Conservation (phyloP, 2,329 filamentous ascomycete genomes). For the Geosmithia putterillii region DNA sequence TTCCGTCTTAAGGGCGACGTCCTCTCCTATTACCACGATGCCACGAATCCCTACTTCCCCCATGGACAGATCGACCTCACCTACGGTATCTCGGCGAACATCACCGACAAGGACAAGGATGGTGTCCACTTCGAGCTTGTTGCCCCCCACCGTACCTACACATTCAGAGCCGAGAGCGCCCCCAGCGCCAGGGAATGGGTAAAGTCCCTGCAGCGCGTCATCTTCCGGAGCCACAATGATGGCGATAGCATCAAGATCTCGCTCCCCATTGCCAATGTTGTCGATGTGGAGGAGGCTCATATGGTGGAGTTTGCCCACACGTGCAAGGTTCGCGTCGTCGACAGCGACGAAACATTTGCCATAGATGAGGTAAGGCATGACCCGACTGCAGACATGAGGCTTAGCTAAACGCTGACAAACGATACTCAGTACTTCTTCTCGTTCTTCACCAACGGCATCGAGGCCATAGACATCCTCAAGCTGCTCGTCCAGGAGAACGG, state of each 20-base stretch:
- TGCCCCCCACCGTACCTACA: constrained; percentile 71
- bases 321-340: constrained; percentile 83
- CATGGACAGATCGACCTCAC: constrained; percentile 84
- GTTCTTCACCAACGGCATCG: constrained; percentile 77
- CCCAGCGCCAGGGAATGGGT: constrained; percentile 94
- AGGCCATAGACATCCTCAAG: constrained; percentile 69
- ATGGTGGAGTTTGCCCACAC: constrained; percentile 90
- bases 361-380: constrained; percentile 65
- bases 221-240: constrained; percentile 91
- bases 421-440: constrained; percentile 78
- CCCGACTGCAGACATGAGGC: background rate
- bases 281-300: constrained; percentile 85
- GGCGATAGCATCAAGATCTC: constrained; percentile 96
- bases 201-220: constrained; percentile 82
- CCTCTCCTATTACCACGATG: constrained; percentile 75
- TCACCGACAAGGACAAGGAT: constrained; percentile 69
- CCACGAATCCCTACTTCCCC: constrained; percentile 81
- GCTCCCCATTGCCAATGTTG: constrained; percentile 73
- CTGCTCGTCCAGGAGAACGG: constrained; percentile 50
- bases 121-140: constrained; percentile 66
- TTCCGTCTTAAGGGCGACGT: constrained; percentile 88
- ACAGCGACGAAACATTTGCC: constrained; percentile 87
- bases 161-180: constrained; percentile 79
- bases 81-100: constrained; percentile 77
- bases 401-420: background rate